Evolutionary conservation across 805 yeast genomes (phyloP).

Genomic region (Metschnikowia noctiluminum): DNA sequence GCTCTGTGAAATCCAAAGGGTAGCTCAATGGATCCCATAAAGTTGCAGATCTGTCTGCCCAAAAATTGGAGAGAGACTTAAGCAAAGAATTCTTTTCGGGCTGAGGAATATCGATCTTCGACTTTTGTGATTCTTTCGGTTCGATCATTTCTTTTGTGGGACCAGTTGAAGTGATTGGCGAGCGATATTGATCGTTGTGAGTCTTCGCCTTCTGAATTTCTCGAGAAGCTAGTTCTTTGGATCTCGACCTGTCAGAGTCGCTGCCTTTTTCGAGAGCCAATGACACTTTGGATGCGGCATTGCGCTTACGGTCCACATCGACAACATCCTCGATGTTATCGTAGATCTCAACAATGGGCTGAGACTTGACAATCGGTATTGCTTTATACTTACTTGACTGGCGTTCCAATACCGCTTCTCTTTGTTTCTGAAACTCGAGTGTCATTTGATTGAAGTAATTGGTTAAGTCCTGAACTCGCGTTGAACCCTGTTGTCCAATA

Average conservation of each 20-base stretch:
- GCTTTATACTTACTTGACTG: constrained; percentile 66
- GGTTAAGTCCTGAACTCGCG: constrained; percentile 60
- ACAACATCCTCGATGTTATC: constrained; percentile 88
- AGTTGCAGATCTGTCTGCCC: constrained; percentile 97
- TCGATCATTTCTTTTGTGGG: neutral
- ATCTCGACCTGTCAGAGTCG: neutral
- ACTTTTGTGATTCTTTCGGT: constrained; percentile 2
- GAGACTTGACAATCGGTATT: constrained; percentile 65
- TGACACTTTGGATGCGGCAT: neutral
- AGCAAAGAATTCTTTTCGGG: constrained; percentile 74
- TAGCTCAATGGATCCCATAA: constrained; percentile 90
- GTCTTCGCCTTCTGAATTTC: neutral
- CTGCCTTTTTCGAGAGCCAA: neutral
- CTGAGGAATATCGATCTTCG: constrained; percentile 32
- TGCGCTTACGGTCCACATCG: constrained; percentile 35
- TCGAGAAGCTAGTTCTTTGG: neutral
- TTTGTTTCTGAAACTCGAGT: constrained; percentile 82
- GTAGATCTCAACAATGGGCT: constrained; percentile 88
- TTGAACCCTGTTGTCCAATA: constrained; percentile 14
- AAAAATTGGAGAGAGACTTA: constrained; percentile 81
- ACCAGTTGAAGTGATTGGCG: neutral
- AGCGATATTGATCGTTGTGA: neutral
- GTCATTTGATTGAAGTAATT: constrained; percentile 70
- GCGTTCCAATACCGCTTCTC: constrained; percentile 66
- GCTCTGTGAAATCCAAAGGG: constrained; percentile 79